Evolutionary conservation across 2,329 filamentous ascomycete genomes (phyloP), one percentile per base, ranked within the genome.

Genomic region (Epicoccum sorghinum): DNA sequence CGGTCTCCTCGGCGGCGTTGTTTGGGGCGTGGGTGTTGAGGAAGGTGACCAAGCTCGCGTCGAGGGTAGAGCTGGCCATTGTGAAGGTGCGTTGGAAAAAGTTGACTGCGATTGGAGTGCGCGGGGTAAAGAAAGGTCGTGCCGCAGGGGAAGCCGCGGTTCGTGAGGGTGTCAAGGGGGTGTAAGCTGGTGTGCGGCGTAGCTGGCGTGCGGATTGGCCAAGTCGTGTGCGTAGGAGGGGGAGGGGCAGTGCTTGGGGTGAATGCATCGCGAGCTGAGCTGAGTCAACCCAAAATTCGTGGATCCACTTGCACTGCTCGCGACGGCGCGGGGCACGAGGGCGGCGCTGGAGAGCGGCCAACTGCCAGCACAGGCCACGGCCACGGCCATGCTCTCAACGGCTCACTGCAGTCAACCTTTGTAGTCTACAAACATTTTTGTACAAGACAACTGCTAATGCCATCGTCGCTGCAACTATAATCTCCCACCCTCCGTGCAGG

Each of bases 11-110:
- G 53, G 66, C 65, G n/a, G 69, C 68, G 41, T 74, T 73, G 59
- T 75, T 72, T 13, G 73, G 73, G 37, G 71, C 70, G 60, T 75
- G 72, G 41, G 63, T 59, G 58, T 68, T 69, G 56, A 76, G 71
- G 64, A 71, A 74, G 50, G 63, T 60, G 55, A 64, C 57, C 48
- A 75, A 35, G 60, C 60, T 66, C 59, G 71, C 66, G 60, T 74
- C 70, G 58, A 76, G 61, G 52, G 70, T 65, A 8, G 69, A 61
- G 61, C 58, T 68, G 27, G 73, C 68, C 74, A 76, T 76, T 46
- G 57, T 66, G 45, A 62, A 55, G 23, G 60, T 57, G 44, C 55
- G 64, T 32, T 65, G 66, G 60, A 68, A 70, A 66, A 71, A 72
- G 62, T 64, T 57, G 49, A 67, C 47, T 30, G 69, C 55, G 44